phyloP scores from a whole-genome alignment of 805 yeast species.

The Hyphopichia homilentoma region DNA sequence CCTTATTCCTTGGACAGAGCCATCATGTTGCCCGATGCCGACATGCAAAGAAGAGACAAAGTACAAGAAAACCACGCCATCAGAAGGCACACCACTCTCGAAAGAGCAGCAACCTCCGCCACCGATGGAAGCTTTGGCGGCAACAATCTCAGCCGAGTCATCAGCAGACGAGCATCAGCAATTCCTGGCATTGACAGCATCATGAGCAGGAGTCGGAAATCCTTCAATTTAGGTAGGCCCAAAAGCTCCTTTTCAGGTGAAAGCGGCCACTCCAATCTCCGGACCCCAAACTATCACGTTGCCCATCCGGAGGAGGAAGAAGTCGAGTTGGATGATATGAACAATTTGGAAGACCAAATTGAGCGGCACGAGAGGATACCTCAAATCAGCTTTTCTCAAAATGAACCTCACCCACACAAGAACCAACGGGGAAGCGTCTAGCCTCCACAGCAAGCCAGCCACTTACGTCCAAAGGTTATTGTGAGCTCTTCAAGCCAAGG shows the following conservation, averaged over 20 bases:
- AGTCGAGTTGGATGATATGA: slow-evolving; percentile 2
- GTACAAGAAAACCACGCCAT: slow-evolving; percentile 52
- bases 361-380: too few species aligned
- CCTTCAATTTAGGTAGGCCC: too few species aligned
- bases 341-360: not conserved
- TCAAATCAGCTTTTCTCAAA: too few species aligned
- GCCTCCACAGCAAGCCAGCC: too few species aligned
- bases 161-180: not conserved
- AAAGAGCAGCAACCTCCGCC: slow-evolving; percentile 11
- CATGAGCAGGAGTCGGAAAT: not conserved
- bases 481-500: too few species aligned
- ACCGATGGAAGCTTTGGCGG: not conserved
- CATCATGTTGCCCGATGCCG: slow-evolving; percentile 74
- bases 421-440: too few species aligned
- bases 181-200: not conserved
- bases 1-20: slow-evolving; percentile 95
- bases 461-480: too few species aligned
- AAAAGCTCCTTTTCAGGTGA: too few species aligned
- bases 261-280: too few species aligned
- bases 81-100: slow-evolving; percentile 25
- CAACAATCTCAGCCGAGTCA: not conserved
- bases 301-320: slow-evolving; percentile 1
- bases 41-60: slow-evolving; percentile 58
- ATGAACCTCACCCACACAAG: too few species aligned
- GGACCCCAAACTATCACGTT: not conserved